A percentile compares a stretch with the other conserved stretches of the same genome.
Evolutionary conservation across 2,329 filamentous ascomycete species (phyloP).

Genomic region (Capronia coronata): DNA sequence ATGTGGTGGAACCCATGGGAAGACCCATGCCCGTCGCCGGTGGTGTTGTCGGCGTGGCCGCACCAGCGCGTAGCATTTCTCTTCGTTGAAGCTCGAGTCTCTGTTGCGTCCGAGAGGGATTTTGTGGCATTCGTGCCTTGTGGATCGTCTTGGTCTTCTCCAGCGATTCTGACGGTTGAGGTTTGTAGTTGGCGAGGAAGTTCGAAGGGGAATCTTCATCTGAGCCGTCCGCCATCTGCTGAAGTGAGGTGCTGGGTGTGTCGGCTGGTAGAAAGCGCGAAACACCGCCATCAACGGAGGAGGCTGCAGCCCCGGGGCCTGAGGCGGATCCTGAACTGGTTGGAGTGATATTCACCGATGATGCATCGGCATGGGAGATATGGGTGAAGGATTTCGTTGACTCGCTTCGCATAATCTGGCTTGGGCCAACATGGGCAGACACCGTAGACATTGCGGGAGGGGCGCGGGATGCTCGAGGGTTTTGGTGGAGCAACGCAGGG

Average conservation of each 20-base stretch:
- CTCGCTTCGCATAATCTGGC: slow-evolving; percentile 25
- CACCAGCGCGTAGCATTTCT: slow-evolving; percentile 34
- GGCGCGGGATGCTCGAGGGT: slow-evolving; percentile 39
- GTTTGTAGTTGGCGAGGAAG: slow-evolving; percentile 44
- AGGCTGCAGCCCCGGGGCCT: slow-evolving; percentile 34
- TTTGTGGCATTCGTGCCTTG: slow-evolving; percentile 31
- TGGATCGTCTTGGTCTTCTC: slow-evolving; percentile 29
- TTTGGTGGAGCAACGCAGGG: slow-evolving; percentile 26
- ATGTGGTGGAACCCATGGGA: slow-evolving; percentile 24
- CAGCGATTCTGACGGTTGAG: slow-evolving; percentile 41
- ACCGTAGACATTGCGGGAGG: slow-evolving; percentile 46
- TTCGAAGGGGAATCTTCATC: slow-evolving; percentile 43
- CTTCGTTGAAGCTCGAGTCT: slow-evolving; percentile 43
- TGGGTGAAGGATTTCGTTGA: slow-evolving; percentile 25
- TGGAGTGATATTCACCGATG: slow-evolving; percentile 33
- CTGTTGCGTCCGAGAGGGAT: slow-evolving; percentile 42
- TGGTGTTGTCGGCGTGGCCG: slow-evolving; percentile 40
- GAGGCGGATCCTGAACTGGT: slow-evolving; percentile 29
- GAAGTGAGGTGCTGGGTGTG: slow-evolving; percentile 22
- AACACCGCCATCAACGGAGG: slow-evolving; percentile 44
- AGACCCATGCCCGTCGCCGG: slow-evolving; percentile 35
- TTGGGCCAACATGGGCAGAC: slow-evolving; percentile 40
- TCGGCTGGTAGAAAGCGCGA: slow-evolving; percentile 40
- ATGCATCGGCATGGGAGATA: slow-evolving; percentile 35
- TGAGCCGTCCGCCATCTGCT: slow-evolving; percentile 37